Percentiles rank a stretch among this genome's conserved stretches.
Conservation (phyloP, 495 filamentous ascomycete species). For the Podospora comata region DNA sequence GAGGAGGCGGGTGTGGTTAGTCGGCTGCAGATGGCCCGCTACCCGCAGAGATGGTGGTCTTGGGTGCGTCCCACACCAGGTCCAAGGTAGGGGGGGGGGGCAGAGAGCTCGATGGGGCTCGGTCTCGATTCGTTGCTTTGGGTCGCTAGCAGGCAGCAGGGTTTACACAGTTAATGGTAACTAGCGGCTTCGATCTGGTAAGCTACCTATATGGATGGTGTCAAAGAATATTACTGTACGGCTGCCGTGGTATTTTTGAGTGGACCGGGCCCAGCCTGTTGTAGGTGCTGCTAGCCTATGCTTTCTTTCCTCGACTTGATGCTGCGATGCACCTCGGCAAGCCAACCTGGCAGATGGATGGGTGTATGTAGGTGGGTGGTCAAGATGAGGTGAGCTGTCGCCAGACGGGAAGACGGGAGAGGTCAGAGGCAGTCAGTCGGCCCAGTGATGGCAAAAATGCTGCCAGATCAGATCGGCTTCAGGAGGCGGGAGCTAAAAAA, state of each 20-base stretch:
- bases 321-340: constrained; percentile 10
- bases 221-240: neutral
- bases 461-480: neutral
- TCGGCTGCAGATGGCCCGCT: constrained; percentile 40
- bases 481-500: neutral
- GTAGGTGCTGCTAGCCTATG: constrained; percentile 24
- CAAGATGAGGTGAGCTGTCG: neutral
- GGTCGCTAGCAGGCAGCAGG: constrained; percentile 21
- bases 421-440: too few species aligned
- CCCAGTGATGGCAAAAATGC: neutral
- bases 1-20: constrained; percentile 37
- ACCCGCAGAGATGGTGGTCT: constrained; percentile 26
- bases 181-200: constrained; percentile 28
- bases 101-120: constrained; percentile 26
- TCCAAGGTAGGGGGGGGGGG: constrained; percentile 3
- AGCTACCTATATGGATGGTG: neutral
- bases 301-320: constrained; percentile 13
- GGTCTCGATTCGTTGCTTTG: constrained; percentile 34
- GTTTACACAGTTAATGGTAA: constrained; percentile 27
- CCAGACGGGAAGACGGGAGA: neutral
- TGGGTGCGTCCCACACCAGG: constrained; percentile 28
- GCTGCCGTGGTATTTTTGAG: constrained; percentile 17
- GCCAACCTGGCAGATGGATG: neutral
- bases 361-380: too few species aligned
- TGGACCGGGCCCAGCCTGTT: constrained; percentile 18